Conservation (phyloP, 2,329 filamentous ascomycete species). For the Fusarium vanettenii region DNA sequence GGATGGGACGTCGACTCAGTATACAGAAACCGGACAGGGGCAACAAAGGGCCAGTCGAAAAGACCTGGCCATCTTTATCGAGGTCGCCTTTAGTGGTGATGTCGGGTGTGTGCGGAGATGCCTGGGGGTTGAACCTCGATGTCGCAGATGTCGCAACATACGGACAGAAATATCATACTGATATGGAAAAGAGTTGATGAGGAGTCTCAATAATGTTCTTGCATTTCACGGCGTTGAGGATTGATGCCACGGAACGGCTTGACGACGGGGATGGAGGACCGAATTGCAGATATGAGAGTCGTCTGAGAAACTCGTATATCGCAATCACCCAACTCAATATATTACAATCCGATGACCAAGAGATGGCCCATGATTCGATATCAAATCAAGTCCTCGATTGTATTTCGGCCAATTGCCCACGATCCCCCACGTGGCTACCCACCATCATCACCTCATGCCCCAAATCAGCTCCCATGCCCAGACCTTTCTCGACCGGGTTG, state of each 20-base stretch:
- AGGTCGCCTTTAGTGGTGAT: background rate
- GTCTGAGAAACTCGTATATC: background rate
- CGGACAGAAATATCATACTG: background rate
- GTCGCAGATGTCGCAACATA: background rate
- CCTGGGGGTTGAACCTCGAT: background rate
- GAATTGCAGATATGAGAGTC: background rate
- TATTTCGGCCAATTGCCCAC: conserved; percentile 18
- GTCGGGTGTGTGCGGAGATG: background rate
- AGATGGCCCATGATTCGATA: conserved; percentile 39
- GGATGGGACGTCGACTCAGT: background rate
- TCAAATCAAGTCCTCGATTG: background rate
- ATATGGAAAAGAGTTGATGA: background rate
- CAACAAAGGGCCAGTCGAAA: background rate
- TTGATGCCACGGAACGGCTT: background rate
- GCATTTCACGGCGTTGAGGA: background rate
- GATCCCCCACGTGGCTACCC: conserved; percentile 34
- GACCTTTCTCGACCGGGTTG: conserved; percentile 6
- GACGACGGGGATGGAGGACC: background rate
- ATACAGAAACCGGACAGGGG: background rate
- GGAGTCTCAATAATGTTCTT: background rate
- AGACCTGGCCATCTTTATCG: background rate
- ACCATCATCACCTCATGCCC: conserved; percentile 24
- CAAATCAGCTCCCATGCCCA: conserved; percentile 6
- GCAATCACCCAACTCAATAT: background rate
- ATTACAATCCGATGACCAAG: conserved; percentile 35